These are phyloP conservation scores for Penicillium verrucosum DNA, from an alignment of 2,329 filamentous ascomycete genomes.

Conservation along the genomic window DNA sequence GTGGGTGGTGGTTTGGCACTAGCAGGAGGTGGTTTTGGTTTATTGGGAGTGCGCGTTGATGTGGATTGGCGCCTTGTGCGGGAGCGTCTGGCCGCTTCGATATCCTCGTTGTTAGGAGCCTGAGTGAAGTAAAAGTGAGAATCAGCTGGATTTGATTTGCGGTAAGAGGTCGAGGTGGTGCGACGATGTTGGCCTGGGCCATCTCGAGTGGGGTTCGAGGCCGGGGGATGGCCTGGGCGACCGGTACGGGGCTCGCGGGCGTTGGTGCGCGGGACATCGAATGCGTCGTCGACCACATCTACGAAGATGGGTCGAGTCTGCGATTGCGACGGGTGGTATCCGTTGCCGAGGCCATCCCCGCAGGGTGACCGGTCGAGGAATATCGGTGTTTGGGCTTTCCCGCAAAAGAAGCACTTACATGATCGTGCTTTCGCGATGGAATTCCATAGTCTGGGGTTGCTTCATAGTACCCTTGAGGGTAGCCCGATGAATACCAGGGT, in stretches of 20 bases:
- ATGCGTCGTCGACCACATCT: constrained; percentile 56
- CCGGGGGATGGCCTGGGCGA: constrained; percentile 23
- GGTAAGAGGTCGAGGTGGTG: constrained; percentile 35
- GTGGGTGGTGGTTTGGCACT: constrained; percentile 42
- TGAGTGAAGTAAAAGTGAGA: constrained; percentile 53
- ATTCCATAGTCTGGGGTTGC: constrained; percentile 49
- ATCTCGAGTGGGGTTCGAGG: constrained; percentile 23
- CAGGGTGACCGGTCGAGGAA: constrained; percentile 45
- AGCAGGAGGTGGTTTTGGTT: constrained; percentile 41
- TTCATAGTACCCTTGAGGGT: constrained; percentile 48
- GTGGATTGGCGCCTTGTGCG: constrained; percentile 56
- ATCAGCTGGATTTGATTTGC: constrained; percentile 47
- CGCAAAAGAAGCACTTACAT: constrained; percentile 63
- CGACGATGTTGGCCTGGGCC: constrained; percentile 19
- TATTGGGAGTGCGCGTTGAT: constrained; percentile 45
- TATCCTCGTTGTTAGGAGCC: constrained; percentile 56
- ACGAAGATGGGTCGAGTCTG: constrained; percentile 55
- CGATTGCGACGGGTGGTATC: constrained; percentile 33
- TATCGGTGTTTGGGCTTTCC: constrained; percentile 41
- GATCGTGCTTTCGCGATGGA: constrained; percentile 56
- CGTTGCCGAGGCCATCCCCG: constrained; percentile 29
- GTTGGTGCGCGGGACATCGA: constrained; percentile 45
- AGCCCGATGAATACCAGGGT: constrained; percentile 46
- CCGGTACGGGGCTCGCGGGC: constrained; percentile 44
- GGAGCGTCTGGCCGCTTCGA: constrained; percentile 46